Conservation (phyloP, 805 yeast species). For the Lipomyces yamadae region DNA sequence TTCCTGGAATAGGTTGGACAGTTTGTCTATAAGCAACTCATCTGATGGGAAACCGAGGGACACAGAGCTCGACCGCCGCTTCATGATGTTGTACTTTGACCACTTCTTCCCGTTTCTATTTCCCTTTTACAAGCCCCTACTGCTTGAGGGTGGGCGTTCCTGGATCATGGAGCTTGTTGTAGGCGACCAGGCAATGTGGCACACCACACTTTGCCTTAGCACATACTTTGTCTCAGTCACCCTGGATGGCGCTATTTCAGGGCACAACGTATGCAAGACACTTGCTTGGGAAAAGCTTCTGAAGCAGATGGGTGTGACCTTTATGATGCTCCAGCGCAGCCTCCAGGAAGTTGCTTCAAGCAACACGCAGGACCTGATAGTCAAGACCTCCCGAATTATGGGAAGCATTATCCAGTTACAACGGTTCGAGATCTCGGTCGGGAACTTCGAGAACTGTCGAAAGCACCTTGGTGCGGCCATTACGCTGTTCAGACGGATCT, state of each 20-base stretch:
- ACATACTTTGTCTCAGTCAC: neutral
- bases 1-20: neutral
- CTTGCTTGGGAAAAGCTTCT: neutral
- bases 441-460: neutral
- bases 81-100: conserved; percentile 1
- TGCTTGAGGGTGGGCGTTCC: neutral
- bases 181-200: neutral
- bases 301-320: neutral
- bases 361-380: neutral
- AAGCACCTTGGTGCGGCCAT: neutral
- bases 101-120: neutral
- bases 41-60: neutral
- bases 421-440: neutral
- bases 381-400: neutral
- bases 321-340: neutral
- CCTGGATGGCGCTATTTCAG: neutral
- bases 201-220: neutral
- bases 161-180: neutral
- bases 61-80: neutral
- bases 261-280: neutral
- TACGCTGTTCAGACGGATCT: neutral
- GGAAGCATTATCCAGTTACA: neutral
- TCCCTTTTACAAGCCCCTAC: conserved; percentile 1
- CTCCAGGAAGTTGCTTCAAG: neutral
- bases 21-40: neutral